Conservation (phyloP, 768 basidiomycete genomes). For the Hygrophorus russula region DNA sequence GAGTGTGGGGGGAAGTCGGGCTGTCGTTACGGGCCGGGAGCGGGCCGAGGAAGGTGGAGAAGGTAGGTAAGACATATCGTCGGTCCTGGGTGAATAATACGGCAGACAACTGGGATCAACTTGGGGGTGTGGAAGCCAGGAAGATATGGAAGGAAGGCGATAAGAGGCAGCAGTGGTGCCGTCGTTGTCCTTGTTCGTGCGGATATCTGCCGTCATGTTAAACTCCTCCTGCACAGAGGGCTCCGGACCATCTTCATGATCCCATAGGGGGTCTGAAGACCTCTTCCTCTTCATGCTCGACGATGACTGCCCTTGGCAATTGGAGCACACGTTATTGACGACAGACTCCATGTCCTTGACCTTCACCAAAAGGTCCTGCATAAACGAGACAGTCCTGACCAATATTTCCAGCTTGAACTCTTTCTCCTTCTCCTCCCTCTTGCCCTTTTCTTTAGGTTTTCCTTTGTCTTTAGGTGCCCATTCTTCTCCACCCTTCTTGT, state of each 20-base stretch:
- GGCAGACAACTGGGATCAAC: conserved; percentile 24
- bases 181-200: conserved; percentile 3
- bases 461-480: conserved; percentile 11
- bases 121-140: conserved; percentile 42
- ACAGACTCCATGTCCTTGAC: conserved; percentile 31
- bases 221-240: conserved; percentile 1
- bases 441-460: conserved; percentile 21
- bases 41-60: conserved; percentile 41
- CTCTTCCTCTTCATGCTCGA: not conserved
- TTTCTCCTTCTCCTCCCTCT: conserved; percentile 53
- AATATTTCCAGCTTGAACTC: conserved; percentile 93
- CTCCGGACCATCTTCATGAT: not conserved
- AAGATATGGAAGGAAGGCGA: conserved; percentile 56
- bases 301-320: not conserved
- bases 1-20: conserved; percentile 28
- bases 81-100: conserved; percentile 10
- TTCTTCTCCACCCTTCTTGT: not conserved
- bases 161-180: conserved; percentile 10
- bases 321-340: conserved; percentile 4
- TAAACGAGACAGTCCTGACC: conserved; percentile 68
- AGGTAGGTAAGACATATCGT: conserved; percentile 26
- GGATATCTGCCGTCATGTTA: conserved; percentile 4
- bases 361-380: conserved; percentile 55
- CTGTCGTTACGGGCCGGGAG: conserved; percentile 11
- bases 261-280: not conserved